These are phyloP conservation scores for Verticillium zaregamsianum DNA, from an alignment of 2,329 filamentous ascomycete genomes.

Conservation along the genomic window DNA sequence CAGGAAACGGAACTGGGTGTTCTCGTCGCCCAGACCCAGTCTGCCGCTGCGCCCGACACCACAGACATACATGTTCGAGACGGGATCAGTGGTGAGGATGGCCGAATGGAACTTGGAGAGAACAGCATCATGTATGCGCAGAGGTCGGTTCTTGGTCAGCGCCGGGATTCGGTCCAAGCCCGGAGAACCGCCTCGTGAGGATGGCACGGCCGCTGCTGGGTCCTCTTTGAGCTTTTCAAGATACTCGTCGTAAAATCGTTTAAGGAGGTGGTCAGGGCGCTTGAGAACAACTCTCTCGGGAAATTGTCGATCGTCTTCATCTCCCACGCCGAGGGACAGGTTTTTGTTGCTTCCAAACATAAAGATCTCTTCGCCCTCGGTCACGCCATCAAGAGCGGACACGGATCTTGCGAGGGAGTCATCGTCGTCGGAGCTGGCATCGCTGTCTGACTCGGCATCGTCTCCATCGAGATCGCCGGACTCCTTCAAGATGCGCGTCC, in stretches of 20 bases:
- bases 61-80: slow-evolving; percentile 88
- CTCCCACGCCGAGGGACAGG: slow-evolving; percentile 85
- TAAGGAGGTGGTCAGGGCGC: slow-evolving; percentile 72
- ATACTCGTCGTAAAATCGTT: slow-evolving; percentile 68
- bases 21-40: slow-evolving; percentile 84
- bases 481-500: slow-evolving; percentile 61
- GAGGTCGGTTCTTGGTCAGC: slow-evolving; percentile 64
- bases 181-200: slow-evolving; percentile 10
- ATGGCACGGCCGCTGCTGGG: background rate
- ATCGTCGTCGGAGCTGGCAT: slow-evolving; percentile 32
- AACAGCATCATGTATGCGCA: slow-evolving; percentile 74
- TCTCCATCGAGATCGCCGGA: slow-evolving; percentile 28
- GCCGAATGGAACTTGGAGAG: slow-evolving; percentile 93
- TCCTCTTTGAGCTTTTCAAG: slow-evolving; percentile 42
- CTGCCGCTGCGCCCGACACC: slow-evolving; percentile 88
- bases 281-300: slow-evolving; percentile 78
- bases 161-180: slow-evolving; percentile 59
- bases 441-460: slow-evolving; percentile 53
- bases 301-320: slow-evolving; percentile 90
- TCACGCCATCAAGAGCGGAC: slow-evolving; percentile 13
- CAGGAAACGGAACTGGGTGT: slow-evolving; percentile 80
- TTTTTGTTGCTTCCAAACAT: slow-evolving; percentile 98
- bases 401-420: slow-evolving; percentile 10
- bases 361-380: slow-evolving; percentile 76
- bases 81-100: slow-evolving; percentile 78